Evolutionary conservation across 768 basidiomycete species (phyloP), one percentile per base, ranked within the genome.

Genomic region (Paxillus rubicundulus): DNA sequence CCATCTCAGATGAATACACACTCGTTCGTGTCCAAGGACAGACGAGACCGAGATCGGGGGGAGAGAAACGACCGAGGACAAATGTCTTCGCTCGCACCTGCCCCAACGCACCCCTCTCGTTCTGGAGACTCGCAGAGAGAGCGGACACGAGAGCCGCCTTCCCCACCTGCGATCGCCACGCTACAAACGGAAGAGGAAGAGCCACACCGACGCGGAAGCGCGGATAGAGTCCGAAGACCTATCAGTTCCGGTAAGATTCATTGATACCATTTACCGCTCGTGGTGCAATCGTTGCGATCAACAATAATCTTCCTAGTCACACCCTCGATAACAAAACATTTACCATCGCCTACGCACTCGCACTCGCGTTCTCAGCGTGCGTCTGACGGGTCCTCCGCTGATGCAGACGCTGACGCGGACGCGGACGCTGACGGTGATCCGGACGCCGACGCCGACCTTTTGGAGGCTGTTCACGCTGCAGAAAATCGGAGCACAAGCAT

Each of bases 391-490:
- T 63, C 64, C 14, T 68, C 58, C 1, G 65, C 66, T 9, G 64
- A 66, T 28, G 66, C 66, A 30, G 66, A 70, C 50, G 62, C 63
- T 3, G 75, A 75, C 49, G 73, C 65, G 2, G 77, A 77, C 12
- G 72, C 55, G 9, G 76, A 76, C 30, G 69, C 67, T 0, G 69
- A 59, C 9, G 70, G 66, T 3, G 68, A 57, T 5, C 69, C 61
- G 4, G 72, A 64, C 17, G 71, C 77, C 0, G 78, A 80, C 12
- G 70, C 69, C 42, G 79, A 80, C 21, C 61, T 81, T 21, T 61
- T 80, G n/a, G 79, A 78, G 55, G 79, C 79, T 33, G 79, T 77
- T 0, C 77, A 77, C 53, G 79, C 78, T 6, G 73, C 78, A 5
- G 79, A 78, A 60, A 75, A 73, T 17, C 69, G 77, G 45, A 72